Percentiles rank a stretch among this genome's conserved stretches.
Evolutionary conservation across 441 rosid genomes (phyloP).

Genomic region (Kokia cookei): DNA sequence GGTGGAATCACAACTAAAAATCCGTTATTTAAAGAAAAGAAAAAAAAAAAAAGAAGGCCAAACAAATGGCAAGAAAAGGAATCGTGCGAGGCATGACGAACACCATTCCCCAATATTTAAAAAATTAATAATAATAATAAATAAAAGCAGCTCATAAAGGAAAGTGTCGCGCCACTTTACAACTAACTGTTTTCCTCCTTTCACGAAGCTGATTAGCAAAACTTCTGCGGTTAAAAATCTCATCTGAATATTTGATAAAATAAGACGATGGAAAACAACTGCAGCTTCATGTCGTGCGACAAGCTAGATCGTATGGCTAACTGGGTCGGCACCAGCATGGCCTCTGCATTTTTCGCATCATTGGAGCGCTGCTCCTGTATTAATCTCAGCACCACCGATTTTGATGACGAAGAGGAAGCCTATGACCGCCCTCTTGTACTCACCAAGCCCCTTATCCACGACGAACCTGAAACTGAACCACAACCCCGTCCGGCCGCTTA

Average conservation of each 20-base stretch:
- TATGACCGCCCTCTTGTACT: constrained; percentile 61
- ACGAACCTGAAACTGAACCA: constrained; percentile 10
- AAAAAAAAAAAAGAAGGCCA: background rate
- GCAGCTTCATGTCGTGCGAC: constrained; percentile 64
- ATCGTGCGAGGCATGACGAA: background rate
- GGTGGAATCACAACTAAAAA: background rate
- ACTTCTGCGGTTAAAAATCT: background rate
- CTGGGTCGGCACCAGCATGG: constrained; percentile 80
- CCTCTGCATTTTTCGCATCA: constrained; percentile 88
- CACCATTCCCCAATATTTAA: background rate
- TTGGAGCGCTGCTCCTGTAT: constrained; percentile 90
- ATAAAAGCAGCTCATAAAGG: background rate
- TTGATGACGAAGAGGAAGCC: constrained; percentile 62
- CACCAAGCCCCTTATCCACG: constrained; percentile 29
- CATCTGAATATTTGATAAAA: background rate
- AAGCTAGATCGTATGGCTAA: constrained; percentile 74
- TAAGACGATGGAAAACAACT: constrained; percentile 21
- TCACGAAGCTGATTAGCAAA: background rate
- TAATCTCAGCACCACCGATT: constrained; percentile 69
- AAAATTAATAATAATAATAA: too few relatives aligned
- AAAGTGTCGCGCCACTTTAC: background rate
- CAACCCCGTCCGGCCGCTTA: background rate
- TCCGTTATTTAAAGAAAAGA: background rate
- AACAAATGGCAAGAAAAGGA: background rate
- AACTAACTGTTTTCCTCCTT: background rate